A percentile compares a stretch with the other conserved stretches of the same genome.
Evolutionary conservation across 2,329 filamentous ascomycete species (phyloP).

Genomic region (Thielaviopsis musarum): DNA sequence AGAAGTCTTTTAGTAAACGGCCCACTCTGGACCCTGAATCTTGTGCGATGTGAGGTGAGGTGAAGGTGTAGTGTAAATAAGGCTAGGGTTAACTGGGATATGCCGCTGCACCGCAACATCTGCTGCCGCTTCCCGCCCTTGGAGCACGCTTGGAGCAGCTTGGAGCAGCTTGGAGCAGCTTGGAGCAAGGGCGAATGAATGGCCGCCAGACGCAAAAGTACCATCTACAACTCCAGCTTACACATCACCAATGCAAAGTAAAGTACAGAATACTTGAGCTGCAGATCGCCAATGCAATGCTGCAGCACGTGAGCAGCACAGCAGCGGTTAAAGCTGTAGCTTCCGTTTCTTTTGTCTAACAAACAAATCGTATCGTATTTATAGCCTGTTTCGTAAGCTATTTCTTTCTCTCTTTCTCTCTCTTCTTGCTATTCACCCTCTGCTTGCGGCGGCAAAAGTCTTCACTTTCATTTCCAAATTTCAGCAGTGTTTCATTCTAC

Average conservation of each 20-base stretch:
- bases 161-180: background rate
- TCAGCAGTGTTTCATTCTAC: no score
- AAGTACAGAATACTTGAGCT: background rate
- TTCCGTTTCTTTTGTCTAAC: background rate
- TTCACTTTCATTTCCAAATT: no score
- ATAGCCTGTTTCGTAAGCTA: no score
- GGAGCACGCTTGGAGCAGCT: background rate
- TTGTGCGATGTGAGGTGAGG: no score
- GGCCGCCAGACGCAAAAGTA: background rate
- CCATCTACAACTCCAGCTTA: background rate
- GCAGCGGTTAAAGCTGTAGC: background rate
- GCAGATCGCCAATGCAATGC: background rate
- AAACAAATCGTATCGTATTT: no score
- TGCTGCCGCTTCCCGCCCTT: background rate
- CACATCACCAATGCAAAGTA: background rate
- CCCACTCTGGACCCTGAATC: no score
- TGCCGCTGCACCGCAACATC: background rate
- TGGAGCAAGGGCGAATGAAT: background rate
- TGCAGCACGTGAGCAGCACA: background rate
- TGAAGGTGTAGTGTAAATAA: no score
- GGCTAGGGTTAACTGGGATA: background rate
- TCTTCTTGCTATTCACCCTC: no score
- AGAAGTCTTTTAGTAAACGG: no score
- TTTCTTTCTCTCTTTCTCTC: no score
- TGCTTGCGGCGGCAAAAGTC: no score